Evolutionary conservation across 352 stramenopile species (phyloP).

Genomic region (Pythium graminicola): DNA sequence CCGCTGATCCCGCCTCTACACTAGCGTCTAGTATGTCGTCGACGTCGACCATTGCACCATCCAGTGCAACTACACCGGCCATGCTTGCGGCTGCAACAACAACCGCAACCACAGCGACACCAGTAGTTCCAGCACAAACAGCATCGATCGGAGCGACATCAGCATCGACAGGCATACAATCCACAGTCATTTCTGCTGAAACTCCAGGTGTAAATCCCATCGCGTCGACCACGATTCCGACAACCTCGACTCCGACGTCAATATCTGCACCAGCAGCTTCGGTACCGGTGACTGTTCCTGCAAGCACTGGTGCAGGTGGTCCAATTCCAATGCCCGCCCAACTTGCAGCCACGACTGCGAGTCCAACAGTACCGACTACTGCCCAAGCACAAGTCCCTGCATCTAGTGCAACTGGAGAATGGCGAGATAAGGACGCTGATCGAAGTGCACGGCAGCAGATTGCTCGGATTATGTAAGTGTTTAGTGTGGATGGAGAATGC

Average conservation of each 20-base stretch:
- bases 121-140: neutral
- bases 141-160: neutral
- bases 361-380: neutral
- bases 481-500: neutral
- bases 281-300: neutral
- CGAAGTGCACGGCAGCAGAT: conserved; percentile 77
- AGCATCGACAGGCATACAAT: neutral
- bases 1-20: neutral
- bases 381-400: conserved; percentile 14
- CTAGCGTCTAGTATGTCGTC: too few species aligned
- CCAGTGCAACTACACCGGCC: neutral
- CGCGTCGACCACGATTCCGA: neutral
- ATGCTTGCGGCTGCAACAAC: neutral
- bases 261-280: neutral
- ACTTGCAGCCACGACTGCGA: conserved; percentile 11
- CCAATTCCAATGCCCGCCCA: conserved; percentile 22
- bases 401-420: conserved; percentile 37
- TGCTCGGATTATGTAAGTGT: conserved; percentile 80
- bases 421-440: conserved; percentile 82
- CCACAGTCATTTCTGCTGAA: neutral
- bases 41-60: neutral
- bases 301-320: conserved; percentile 1
- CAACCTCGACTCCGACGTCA: neutral
- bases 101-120: neutral
- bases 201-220: neutral